phyloP scores from a whole-genome alignment of 495 filamentous ascomycete genomes.

The Sabuloglossum arenarium region DNA sequence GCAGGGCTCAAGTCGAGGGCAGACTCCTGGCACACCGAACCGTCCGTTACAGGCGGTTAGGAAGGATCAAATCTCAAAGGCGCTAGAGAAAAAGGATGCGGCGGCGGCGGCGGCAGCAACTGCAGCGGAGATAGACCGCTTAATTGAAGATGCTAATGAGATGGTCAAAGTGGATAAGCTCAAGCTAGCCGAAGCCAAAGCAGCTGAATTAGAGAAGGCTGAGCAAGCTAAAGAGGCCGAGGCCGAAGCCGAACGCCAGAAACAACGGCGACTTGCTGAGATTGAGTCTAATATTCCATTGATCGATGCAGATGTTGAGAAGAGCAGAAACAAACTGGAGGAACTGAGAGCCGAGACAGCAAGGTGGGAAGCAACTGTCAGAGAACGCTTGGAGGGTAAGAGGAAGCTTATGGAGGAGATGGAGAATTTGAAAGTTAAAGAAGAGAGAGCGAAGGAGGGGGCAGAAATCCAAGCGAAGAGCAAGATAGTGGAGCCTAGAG shows the following conservation, averaged over 20 bases:
- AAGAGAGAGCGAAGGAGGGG: conserved; percentile 17
- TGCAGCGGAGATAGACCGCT: not conserved
- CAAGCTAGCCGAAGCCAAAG: not conserved
- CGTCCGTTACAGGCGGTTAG: not conserved
- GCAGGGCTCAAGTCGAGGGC: conserved; percentile 18
- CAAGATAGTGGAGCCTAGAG: conserved; percentile 9
- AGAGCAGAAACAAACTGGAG: conserved; percentile 28
- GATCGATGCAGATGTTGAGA: conserved; percentile 32
- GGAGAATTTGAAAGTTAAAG: conserved; percentile 25
- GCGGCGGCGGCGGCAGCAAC: not conserved
- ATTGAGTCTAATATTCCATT: conserved; percentile 35
- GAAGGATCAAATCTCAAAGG: not conserved
- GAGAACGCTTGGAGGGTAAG: conserved; percentile 22
- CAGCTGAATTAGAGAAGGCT: not conserved
- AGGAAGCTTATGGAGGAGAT: conserved; percentile 19
- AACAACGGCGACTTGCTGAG: conserved; percentile 24
- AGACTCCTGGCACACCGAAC: conserved; percentile 18
- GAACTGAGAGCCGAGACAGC: conserved; percentile 34
- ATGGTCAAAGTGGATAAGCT: not conserved
- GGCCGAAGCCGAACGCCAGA: not conserved
- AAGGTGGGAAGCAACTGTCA: conserved; percentile 35
- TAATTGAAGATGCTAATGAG: not conserved
- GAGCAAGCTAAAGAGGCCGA: not conserved
- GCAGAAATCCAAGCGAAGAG: conserved; percentile 19
- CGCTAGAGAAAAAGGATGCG: not conserved